Evolutionary conservation across 495 filamentous ascomycete species (phyloP), one percentile per base, ranked within the genome.

Genomic region (Pyrenula massariospora): DNA sequence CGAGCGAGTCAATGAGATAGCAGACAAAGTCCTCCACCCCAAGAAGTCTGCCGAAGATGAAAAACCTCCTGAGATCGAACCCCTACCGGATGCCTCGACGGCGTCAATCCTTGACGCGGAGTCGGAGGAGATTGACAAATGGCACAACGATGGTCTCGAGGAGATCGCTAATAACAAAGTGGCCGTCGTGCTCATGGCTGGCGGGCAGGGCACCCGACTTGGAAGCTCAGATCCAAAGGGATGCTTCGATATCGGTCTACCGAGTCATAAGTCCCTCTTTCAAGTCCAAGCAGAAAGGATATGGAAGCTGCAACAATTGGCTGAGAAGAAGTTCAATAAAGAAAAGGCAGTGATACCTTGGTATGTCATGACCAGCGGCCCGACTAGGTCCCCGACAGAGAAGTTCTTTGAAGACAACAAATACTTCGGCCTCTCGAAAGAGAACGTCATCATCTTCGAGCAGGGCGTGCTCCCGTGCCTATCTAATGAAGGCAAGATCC

Each of bases 321-420:
- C 91, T n/a, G 73, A 80, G 55, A 84, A 87, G 75, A 76, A 80
- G 58, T 77, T 84, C 53, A 79, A 80, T 19, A 84, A 82, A 57
- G 68, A 74, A 60, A 77, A 80, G 57, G 85, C 87, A 25, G 79
- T 85, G 8, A 84, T 99, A 25, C 94, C 93, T 5, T 99, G 93
- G 93, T 99, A 97, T 73, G 86, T 99, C 65, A 99, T 99, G 93
- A 99, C 93, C 58, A 95, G 89, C 62, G 93, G 93, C 10, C 94
- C 93, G n/a, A 99, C 93, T 12, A 81, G 91, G 61, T 81, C 82
- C 55, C 87, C 91, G 10, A 99, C 93, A 8, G 88, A 95, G 78
- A 79, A 85, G 55, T 99, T 91, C 76, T 99, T 99, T 70, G 74
- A 87, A 70, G 74, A 94, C 67, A 76, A 96, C 72, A 80, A 81